Conservation (phyloP, 805 yeast species). For the Candida sanyiensis region DNA sequence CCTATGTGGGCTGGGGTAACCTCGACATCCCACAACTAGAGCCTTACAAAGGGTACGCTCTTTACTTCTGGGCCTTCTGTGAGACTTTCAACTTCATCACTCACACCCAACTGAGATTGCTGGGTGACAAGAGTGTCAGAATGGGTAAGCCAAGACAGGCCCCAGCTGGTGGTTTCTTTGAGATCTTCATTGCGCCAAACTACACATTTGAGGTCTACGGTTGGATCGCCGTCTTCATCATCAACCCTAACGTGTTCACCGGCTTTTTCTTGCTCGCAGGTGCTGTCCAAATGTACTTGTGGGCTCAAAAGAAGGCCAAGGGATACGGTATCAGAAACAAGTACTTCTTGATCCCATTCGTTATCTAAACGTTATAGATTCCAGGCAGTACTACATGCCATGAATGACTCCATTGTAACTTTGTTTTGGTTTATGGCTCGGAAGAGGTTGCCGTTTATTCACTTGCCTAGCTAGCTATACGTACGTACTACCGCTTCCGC, state of each 20-base stretch:
- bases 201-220: slow-evolving; percentile 80
- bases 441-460: too few species aligned
- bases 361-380: slow-evolving; percentile 45
- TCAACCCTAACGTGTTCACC: slow-evolving; percentile 75
- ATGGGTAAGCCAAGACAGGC: slow-evolving; percentile 33
- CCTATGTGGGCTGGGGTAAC: slow-evolving; percentile 54
- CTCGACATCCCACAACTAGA: slow-evolving; percentile 54
- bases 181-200: slow-evolving; percentile 83
- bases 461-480: too few species aligned
- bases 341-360: slow-evolving; percentile 73
- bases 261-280: slow-evolving; percentile 67
- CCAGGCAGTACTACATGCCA: too few species aligned
- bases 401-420: too few species aligned
- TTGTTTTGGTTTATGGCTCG: too few species aligned
- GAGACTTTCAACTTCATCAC: slow-evolving; percentile 70
- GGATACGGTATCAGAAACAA: slow-evolving; percentile 68
- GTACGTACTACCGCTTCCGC: too few species aligned
- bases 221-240: slow-evolving; percentile 67
- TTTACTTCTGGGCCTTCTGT: slow-evolving; percentile 33
- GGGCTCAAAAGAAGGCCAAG: slow-evolving; percentile 87
- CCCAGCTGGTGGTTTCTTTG: slow-evolving; percentile 78
- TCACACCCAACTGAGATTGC: slow-evolving; percentile 60
- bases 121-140: slow-evolving; percentile 33
- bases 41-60: slow-evolving; percentile 26
- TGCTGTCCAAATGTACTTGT: slow-evolving; percentile 75